phyloP scores from a whole-genome alignment of 2,329 filamentous ascomycete genomes.

The Daldinia sp. region DNA sequence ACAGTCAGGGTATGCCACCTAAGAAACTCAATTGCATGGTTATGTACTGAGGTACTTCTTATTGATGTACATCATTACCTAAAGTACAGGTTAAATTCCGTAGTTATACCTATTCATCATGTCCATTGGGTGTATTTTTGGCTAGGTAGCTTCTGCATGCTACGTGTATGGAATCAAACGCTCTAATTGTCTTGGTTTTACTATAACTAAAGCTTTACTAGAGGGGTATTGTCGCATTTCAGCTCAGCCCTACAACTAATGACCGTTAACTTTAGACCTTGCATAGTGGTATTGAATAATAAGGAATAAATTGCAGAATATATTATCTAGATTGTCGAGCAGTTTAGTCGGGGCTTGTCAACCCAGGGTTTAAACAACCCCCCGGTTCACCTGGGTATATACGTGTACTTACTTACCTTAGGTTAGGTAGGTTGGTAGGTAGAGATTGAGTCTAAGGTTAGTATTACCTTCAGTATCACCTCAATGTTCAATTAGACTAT shows the following conservation, averaged over 20 bases:
- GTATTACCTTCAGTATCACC: conserved; percentile 27
- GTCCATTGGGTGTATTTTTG: no score
- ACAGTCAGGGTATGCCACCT: background rate
- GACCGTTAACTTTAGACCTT: conserved; percentile 35
- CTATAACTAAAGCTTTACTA: background rate
- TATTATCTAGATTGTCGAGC: conserved; percentile 41
- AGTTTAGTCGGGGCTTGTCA: conserved; percentile 25
- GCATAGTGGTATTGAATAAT: conserved; percentile 40
- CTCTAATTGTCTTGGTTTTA: background rate
- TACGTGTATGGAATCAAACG: background rate
- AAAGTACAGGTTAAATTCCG: background rate
- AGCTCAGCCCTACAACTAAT: conserved; percentile 41
- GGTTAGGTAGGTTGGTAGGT: background rate
- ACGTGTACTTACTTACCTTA: background rate
- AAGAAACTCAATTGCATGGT: no score
- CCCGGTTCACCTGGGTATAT: conserved; percentile 9
- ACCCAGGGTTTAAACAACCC: conserved; percentile 18
- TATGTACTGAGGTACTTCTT: no score
- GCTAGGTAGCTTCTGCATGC: no score
- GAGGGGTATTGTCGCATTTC: conserved; percentile 39
- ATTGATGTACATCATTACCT: background rate
- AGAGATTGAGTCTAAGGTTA: background rate
- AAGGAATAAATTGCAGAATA: conserved; percentile 38
- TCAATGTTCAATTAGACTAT: conserved; percentile 19
- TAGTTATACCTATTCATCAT: no score